These are phyloP conservation scores for Chlamydomonas urium DNA, from an alignment of 139 green algal genomes.

Conservation along the genomic window DNA sequence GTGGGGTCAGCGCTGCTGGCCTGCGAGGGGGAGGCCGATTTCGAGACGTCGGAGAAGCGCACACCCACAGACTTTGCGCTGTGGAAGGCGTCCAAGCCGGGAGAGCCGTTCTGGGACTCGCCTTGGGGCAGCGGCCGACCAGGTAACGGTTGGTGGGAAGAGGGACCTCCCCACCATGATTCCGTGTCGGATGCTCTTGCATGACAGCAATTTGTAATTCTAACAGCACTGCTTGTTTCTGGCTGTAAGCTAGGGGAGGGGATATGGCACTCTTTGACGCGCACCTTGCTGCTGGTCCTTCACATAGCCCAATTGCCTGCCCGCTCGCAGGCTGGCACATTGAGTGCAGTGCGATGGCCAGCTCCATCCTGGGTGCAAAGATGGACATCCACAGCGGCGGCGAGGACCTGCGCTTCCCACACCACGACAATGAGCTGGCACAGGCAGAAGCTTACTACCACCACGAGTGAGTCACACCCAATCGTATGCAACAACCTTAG, in stretches of 20 bases:
- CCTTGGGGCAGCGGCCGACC: constrained; percentile 79
- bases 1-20: constrained; percentile 63
- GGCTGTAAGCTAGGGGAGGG: too few relatives aligned
- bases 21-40: constrained; percentile 68
- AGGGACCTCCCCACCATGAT: too few relatives aligned
- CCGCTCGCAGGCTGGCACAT: constrained; percentile 98
- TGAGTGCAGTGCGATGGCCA: constrained; percentile 96
- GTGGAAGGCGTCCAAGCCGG: constrained; percentile 92
- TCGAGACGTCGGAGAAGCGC: constrained; percentile 80
- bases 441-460: constrained; percentile 85
- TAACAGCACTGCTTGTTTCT: too few relatives aligned
- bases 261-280: too few relatives aligned
- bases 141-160: background rate
- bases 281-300: too few relatives aligned
- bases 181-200: too few relatives aligned
- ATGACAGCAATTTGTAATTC: too few relatives aligned
- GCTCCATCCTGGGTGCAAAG: constrained; percentile 67
- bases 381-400: constrained; percentile 97
- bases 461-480: constrained; percentile 43
- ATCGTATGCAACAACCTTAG: background rate
- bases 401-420: constrained; percentile 93
- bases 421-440: constrained; percentile 98
- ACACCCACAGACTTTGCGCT: constrained; percentile 90
- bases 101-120: constrained; percentile 89
- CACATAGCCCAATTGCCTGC: too few relatives aligned